A percentile compares a stretch with the other conserved stretches of the same genome.
These are phyloP conservation scores for Mycena kentingensis DNA, from an alignment of 768 basidiomycete species.

Conservation along the genomic window DNA sequence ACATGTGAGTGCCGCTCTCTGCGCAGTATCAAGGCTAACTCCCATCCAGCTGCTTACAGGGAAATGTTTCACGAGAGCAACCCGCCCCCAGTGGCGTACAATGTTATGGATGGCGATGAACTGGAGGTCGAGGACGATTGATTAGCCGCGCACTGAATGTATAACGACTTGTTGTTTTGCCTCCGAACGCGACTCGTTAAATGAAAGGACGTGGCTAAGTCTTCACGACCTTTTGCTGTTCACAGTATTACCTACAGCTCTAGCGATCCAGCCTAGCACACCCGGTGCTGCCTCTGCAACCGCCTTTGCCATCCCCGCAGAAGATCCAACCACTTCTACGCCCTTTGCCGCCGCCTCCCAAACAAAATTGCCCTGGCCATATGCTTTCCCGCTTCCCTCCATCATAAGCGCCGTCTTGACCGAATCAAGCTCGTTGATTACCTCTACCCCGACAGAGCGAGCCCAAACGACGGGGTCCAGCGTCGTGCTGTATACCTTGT, in stretches of 20 bases:
- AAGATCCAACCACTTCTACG: slow-evolving; percentile 44
- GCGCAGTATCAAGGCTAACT: too few relatives aligned
- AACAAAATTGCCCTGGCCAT: slow-evolving; percentile 16
- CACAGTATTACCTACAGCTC: slow-evolving; percentile 28
- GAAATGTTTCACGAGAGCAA: too few relatives aligned
- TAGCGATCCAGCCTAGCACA: slow-evolving; percentile 31
- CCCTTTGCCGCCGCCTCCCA: slow-evolving; percentile 47
- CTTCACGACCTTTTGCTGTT: too few relatives aligned
- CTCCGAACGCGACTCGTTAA: too few relatives aligned
- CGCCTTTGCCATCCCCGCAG: slow-evolving; percentile 34
- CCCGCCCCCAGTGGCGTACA: too few relatives aligned
- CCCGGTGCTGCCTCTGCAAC: slow-evolving; percentile 31
- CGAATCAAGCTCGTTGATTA: slow-evolving; percentile 84
- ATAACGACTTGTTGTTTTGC: too few relatives aligned
- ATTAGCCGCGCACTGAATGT: too few relatives aligned
- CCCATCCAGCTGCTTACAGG: too few relatives aligned
- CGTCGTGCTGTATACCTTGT: slow-evolving; percentile 79
- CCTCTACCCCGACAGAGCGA: slow-evolving; percentile 84
- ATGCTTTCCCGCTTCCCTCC: slow-evolving; percentile 56
- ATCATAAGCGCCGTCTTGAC: slow-evolving; percentile 86
- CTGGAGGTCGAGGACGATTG: too few relatives aligned
- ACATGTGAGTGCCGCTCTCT: too few relatives aligned
- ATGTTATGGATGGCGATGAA: too few relatives aligned
- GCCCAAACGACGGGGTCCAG: slow-evolving; percentile 78
- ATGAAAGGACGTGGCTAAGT: too few relatives aligned